Base-by-base conservation (phyloP, 108 stramenopile species). In the Phaeodactylum tricornutum region DNA sequence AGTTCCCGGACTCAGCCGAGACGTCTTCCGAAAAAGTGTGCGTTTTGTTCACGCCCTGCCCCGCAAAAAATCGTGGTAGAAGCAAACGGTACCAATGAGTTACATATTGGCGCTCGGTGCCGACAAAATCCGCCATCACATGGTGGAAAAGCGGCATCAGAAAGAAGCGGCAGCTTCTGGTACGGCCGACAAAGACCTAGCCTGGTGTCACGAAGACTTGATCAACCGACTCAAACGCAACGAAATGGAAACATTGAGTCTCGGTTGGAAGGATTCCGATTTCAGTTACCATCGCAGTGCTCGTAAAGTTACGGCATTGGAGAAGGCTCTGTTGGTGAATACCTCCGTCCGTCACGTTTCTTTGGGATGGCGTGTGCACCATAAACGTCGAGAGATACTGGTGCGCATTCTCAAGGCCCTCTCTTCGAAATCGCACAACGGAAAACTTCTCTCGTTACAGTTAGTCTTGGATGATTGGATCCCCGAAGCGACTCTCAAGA, bases 301-400 rank as follows among this genome's bases (percentile, higher is more conserved):
- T 3, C 3, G 7, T 3, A 40, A 40, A 20, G 38, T 20, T 3
- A 8, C 3, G 4, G 21, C 17, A 40, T 20, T 40, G 19, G 38
- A 40, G 7, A 16, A 20, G 4, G 38, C 38, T 3, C 21, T 40
- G 38, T 20, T 16, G 38, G 19, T 20, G 19, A 40, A 40, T 7
- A 40, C 38, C 7, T 40, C 38, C 4, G 17, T 40, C 19, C 38
- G 38, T 4, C 38, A 40, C 38, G 38, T 40, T 20, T 3, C 38
- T 4, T 20, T 40, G 2, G 38, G 38, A 6, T 40, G 38, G 38
- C 38, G 38, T 3, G n/a, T n/a, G n/a, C n/a, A n/a, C n/a, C 38
- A 40, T 40, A 20, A 16, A 16, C 17, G 38, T 40, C 38, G 38
- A 4, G 38, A 40, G 19, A 40, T 40, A 20, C 38, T 40, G 38